phyloP scores from a whole-genome alignment of 2,329 filamentous ascomycete species.

The Aspergillus carbonarius region DNA sequence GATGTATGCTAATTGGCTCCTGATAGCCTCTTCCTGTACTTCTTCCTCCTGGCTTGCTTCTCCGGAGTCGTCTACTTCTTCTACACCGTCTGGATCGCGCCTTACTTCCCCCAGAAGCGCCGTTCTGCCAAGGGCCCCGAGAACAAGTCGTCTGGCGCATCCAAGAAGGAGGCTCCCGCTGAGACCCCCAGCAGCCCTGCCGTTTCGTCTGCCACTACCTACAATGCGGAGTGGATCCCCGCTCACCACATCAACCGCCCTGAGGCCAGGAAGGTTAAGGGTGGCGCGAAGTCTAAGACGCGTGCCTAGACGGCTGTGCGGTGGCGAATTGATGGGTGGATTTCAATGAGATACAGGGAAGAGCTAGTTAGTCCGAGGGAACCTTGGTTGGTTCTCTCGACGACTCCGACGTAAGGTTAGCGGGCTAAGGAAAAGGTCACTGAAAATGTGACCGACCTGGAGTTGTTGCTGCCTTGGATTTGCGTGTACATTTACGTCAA shows the following conservation, averaged over 20 bases:
- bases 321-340: conserved; percentile 3
- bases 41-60: conserved; percentile 79
- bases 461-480: conserved; percentile 18
- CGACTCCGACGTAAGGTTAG: conserved; percentile 10
- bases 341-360: conserved; percentile 8
- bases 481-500: conserved; percentile 26
- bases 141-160: conserved; percentile 61
- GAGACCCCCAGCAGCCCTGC: conserved; percentile 70
- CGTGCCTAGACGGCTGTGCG: conserved; percentile 29
- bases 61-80: conserved; percentile 86
- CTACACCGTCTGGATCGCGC: conserved; percentile 96
- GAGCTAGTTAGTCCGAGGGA: conserved; percentile 5
- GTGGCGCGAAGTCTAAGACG: conserved; percentile 41
- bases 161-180: conserved; percentile 67
- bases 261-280: conserved; percentile 62
- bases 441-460: conserved; percentile 22
- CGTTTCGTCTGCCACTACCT: conserved; percentile 69
- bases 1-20: neutral
- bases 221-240: conserved; percentile 94
- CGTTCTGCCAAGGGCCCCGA: conserved; percentile 62
- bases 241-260: conserved; percentile 85
- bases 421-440: conserved; percentile 15
- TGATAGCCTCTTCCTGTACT: conserved; percentile 89
- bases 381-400: conserved; percentile 10
- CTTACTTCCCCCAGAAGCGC: conserved; percentile 85